These are phyloP conservation scores for Pseudogymnoascus sp. DNA, from an alignment of 2,329 filamentous ascomycete species.

Conservation along the genomic window DNA sequence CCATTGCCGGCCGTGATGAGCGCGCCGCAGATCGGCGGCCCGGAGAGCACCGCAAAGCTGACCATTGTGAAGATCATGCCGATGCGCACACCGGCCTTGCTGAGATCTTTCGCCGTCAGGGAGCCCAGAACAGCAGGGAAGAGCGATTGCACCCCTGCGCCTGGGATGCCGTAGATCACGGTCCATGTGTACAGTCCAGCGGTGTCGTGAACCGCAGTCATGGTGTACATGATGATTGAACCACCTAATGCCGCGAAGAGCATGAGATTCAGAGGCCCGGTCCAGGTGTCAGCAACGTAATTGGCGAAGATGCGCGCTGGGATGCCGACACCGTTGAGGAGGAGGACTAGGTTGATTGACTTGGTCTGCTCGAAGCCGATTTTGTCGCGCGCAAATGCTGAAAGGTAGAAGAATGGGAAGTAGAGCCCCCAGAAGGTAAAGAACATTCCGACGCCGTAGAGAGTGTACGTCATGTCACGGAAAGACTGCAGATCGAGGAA, in stretches of 20 bases:
- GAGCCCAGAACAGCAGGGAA: slow-evolving; percentile 45
- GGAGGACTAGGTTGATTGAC: slow-evolving; percentile 43
- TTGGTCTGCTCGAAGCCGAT: slow-evolving; percentile 33
- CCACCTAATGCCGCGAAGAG: slow-evolving; percentile 36
- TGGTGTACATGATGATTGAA: slow-evolving; percentile 35
- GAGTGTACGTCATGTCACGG: slow-evolving; percentile 36
- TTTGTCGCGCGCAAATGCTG: slow-evolving; percentile 31
- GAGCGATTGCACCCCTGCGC: slow-evolving; percentile 43
- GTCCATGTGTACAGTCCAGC: slow-evolving; percentile 43
- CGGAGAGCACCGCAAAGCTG: slow-evolving; percentile 46
- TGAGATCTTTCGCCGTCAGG: slow-evolving; percentile 41
- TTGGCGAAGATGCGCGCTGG: slow-evolving; percentile 42
- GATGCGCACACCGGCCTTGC: slow-evolving; percentile 48
- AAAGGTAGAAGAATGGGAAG: slow-evolving; percentile 32
- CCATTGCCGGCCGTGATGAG: slow-evolving; percentile 40
- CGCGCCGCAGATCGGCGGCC: slow-evolving; percentile 47
- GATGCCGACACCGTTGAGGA: slow-evolving; percentile 47
- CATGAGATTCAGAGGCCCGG: slow-evolving; percentile 47
- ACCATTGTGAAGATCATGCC: slow-evolving; percentile 48
- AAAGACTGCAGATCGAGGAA: slow-evolving; percentile 40
- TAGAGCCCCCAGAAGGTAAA: slow-evolving; percentile 39
- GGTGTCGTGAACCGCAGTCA: slow-evolving; percentile 40
- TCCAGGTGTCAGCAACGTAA: slow-evolving; percentile 40
- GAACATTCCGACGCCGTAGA: slow-evolving; percentile 39
- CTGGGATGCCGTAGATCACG: slow-evolving; percentile 43